phyloP scores from a whole-genome alignment of 2,329 filamentous ascomycete species.

The Coniochaeta prunicola region DNA sequence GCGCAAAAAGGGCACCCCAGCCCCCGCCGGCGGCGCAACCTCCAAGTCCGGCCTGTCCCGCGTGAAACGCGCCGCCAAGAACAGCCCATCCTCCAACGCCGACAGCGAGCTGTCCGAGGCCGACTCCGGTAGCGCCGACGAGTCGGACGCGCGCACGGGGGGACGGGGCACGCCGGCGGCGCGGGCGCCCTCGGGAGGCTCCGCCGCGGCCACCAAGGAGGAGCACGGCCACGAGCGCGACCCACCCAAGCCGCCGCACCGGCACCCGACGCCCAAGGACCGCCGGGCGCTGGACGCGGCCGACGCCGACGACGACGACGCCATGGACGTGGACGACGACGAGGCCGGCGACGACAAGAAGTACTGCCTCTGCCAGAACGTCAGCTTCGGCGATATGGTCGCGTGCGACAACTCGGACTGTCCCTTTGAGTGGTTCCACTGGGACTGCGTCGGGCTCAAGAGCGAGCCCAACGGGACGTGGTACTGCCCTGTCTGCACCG shows the following conservation, averaged over 20 bases:
- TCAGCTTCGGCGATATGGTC: conserved; percentile 84
- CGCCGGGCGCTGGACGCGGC: conserved; percentile 27
- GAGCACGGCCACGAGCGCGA: conserved; percentile 11
- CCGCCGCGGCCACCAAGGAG: conserved; percentile 9
- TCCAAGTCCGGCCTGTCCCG: conserved; percentile 56
- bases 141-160: conserved; percentile 35
- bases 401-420: conserved; percentile 80
- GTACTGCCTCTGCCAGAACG: conserved; percentile 77
- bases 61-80: conserved; percentile 53
- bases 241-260: conserved; percentile 4
- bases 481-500: conserved; percentile 58
- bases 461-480: conserved; percentile 61
- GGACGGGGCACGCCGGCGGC: conserved; percentile 30
- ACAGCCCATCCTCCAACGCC: conserved; percentile 55
- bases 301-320: conserved; percentile 44
- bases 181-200: background rate
- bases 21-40: conserved; percentile 10
- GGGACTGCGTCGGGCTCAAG: conserved; percentile 64
- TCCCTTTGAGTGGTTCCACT: conserved; percentile 83
- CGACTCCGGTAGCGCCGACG: conserved; percentile 45
- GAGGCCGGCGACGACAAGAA: conserved; percentile 72
- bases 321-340: conserved; percentile 53
- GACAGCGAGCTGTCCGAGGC: conserved; percentile 61
- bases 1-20: conserved; percentile 41
- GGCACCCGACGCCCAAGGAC: conserved; percentile 14